phyloP scores from a whole-genome alignment of 2,329 filamentous ascomycete species.

The Sporothrix brasiliensis region DNA sequence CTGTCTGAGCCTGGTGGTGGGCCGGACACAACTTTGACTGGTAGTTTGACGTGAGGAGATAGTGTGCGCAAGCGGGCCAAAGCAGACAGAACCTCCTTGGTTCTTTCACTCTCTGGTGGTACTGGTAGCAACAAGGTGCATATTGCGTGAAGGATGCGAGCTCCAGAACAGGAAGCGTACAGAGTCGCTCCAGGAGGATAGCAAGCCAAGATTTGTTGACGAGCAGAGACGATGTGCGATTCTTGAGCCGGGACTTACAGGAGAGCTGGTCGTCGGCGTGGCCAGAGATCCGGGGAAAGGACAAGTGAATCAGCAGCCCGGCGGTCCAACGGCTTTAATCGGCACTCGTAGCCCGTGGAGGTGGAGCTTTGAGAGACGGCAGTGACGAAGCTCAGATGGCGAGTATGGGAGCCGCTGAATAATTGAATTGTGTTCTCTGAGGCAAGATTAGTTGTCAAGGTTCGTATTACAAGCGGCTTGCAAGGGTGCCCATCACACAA shows the following conservation, averaged over 20 bases:
- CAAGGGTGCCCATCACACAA: neutral
- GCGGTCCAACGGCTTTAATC: neutral
- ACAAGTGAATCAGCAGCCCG: neutral
- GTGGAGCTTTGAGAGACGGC: neutral
- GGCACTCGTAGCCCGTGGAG: neutral
- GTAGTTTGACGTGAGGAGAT: slow-evolving; percentile 17
- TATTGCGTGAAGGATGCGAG: slow-evolving; percentile 15
- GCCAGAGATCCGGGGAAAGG: neutral
- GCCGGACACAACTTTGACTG: slow-evolving; percentile 31
- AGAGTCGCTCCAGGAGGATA: neutral
- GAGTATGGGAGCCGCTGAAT: neutral
- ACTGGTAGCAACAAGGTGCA: slow-evolving; percentile 20
- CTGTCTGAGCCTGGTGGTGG: slow-evolving; percentile 26
- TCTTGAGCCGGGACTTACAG: slow-evolving; percentile 4
- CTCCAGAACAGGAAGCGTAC: slow-evolving; percentile 9
- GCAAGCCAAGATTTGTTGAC: neutral
- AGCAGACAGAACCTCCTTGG: slow-evolving; percentile 20
- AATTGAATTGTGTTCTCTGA: neutral
- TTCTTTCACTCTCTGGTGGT: neutral
- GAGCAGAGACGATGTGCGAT: neutral
- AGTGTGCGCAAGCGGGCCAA: slow-evolving; percentile 23
- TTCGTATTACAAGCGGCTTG: neutral
- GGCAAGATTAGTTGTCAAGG: slow-evolving; percentile 8
- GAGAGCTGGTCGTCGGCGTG: neutral
- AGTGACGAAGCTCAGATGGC: neutral